phyloP scores from a whole-genome alignment of 139 green algal genomes.

The Chlamydomonas urium region DNA sequence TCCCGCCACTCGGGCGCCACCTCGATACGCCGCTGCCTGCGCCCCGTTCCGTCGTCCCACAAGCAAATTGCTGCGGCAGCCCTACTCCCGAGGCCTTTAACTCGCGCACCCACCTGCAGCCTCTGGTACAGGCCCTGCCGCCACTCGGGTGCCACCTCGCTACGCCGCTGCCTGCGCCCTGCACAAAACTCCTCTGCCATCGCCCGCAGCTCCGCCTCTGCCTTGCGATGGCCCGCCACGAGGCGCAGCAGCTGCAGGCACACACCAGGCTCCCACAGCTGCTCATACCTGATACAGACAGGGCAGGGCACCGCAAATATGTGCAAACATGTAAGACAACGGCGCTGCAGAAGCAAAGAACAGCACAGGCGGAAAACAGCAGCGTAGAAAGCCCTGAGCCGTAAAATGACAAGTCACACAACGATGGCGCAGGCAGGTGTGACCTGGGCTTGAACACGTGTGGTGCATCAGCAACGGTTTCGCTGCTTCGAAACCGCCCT shows the following conservation, averaged over 20 bases:
- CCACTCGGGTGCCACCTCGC: constrained; percentile 14
- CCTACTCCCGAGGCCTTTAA: background rate
- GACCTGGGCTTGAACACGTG: too few species aligned
- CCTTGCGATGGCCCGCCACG: constrained; percentile 13
- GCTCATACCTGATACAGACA: constrained; percentile 37
- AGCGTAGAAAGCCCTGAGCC: too few species aligned
- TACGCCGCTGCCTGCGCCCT: constrained; percentile 1
- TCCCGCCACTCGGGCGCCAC: constrained; percentile 9
- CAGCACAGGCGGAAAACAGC: too few species aligned
- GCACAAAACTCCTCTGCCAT: constrained; percentile 23
- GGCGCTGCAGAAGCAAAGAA: too few species aligned
- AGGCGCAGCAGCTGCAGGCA: constrained; percentile 18
- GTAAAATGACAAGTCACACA: too few species aligned
- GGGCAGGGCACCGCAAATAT: background rate
- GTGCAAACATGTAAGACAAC: too few species aligned
- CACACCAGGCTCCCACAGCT: constrained; percentile 37
- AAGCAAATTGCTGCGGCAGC: too few species aligned
- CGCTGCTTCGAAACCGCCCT: too few species aligned
- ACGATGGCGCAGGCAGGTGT: too few species aligned
- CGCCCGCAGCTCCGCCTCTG: background rate
- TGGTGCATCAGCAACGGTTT: too few species aligned
- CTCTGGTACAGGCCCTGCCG: background rate
- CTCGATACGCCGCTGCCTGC: too few species aligned
- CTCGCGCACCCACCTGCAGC: background rate
- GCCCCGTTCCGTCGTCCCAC: too few species aligned